Conservation (phyloP, 2,329 filamentous ascomycete genomes). For the Ascochyta pisi region DNA sequence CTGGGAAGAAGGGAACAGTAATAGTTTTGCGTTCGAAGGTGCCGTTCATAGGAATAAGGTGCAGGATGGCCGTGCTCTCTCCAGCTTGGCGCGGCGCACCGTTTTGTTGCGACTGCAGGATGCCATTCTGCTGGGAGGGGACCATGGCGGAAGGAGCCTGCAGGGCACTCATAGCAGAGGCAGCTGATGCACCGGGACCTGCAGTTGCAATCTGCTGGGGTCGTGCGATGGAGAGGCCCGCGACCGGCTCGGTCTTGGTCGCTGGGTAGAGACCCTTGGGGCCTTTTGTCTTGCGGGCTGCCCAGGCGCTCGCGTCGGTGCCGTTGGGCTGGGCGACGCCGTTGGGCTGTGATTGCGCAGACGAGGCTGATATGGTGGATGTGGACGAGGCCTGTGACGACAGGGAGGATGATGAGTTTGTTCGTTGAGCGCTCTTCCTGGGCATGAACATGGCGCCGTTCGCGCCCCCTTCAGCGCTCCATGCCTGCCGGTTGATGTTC, state of each 20-base stretch:
- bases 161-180: slow-evolving; percentile 68
- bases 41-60: slow-evolving; percentile 88
- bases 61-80: slow-evolving; percentile 78
- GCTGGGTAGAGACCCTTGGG: slow-evolving; percentile 67
- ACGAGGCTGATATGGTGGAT: slow-evolving; percentile 69
- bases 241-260: slow-evolving; percentile 70
- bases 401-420: slow-evolving; percentile 89
- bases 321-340: slow-evolving; percentile 56
- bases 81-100: slow-evolving; percentile 57
- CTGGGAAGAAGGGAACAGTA: slow-evolving; percentile 88
- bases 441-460: slow-evolving; percentile 82
- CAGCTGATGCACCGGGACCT: slow-evolving; percentile 64
- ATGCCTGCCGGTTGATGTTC: slow-evolving; percentile 66
- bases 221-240: slow-evolving; percentile 67
- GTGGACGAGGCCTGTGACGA: slow-evolving; percentile 67
- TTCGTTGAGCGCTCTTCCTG: slow-evolving; percentile 82
- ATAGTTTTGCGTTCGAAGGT: slow-evolving; percentile 98
- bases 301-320: slow-evolving; percentile 47
- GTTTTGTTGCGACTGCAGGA: slow-evolving; percentile 66
- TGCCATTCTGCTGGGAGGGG: slow-evolving; percentile 72
- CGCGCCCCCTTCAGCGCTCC: slow-evolving; percentile 66
- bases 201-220: slow-evolving; percentile 67
- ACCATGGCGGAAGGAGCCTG: slow-evolving; percentile 68
- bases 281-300: slow-evolving; percentile 57
- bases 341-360: slow-evolving; percentile 68